Evolutionary conservation across 1,284 basidiomycete genomes (phyloP), one percentile per base, ranked within the genome.

Genomic region (Malassezia sympodialis): DNA sequence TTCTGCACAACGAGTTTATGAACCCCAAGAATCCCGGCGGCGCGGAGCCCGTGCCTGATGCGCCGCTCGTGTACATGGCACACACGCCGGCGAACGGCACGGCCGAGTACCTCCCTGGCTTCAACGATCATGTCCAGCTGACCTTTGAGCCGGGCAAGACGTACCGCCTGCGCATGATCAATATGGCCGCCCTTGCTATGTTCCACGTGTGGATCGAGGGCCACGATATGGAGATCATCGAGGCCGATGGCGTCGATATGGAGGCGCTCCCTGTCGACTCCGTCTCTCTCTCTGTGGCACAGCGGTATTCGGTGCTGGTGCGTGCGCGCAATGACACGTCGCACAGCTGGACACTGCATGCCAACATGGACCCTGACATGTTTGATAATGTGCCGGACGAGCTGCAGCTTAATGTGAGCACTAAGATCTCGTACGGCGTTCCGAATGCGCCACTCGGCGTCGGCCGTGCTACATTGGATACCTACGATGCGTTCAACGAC

Each of bases 161-260:
- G 24, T 82, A 82, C 84, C 84, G 79, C 35, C 76, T 85, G 49
- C 79, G 88, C 15, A 77, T 96, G 61, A 78, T 94, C 73, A 96
- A 94, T 78, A 85, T 81, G 42, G 79, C 81, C 41, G 75, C 77
- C 30, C 66, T 63, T 3, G 40, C 63, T 14, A 63, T 63, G 58
- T 65, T 59, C 53, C 53, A 62, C 35, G 56, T 66, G 31, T 66
- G 84, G 82, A 85, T 96, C 50, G 89, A 93, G 59, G 88, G 88
- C 1, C 91, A 96, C 73, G 81, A 73, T 30, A 91, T 94, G 88
- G 77, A 80, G 10, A 81, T 96, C 62, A 90, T 96, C 68, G 84
- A 88, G 69, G 86, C 83, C 26, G 90, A 96, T 67, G 48, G 48
- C 19, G 48, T 30, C 8, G 49, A 56, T n/a, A 47, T 39, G 10